Evolutionary conservation across 148 eudicot genomes (phyloP).

Genomic region (Chenopodium album): DNA sequence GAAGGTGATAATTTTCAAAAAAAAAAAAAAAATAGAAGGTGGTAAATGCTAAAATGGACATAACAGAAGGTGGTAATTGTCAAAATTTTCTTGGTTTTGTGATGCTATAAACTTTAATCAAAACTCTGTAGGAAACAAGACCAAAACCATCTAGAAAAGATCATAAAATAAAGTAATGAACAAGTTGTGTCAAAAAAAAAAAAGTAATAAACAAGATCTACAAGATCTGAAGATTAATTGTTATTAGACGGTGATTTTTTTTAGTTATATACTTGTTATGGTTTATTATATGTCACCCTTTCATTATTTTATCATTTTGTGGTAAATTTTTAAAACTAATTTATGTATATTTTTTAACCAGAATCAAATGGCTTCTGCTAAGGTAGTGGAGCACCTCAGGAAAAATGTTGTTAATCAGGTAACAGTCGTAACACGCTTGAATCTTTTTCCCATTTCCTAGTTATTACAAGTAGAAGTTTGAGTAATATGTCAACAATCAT

Average conservation of each 20-base stretch:
- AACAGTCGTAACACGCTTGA: background rate
- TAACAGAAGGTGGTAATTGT: too few relatives aligned
- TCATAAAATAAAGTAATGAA: too few relatives aligned
- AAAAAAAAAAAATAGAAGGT: too few relatives aligned
- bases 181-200: too few relatives aligned
- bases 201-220: too few relatives aligned
- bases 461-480: too few relatives aligned
- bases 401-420: background rate
- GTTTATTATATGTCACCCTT: background rate
- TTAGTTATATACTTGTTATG: too few relatives aligned
- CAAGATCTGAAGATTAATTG: background rate
- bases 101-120: too few relatives aligned
- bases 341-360: background rate
- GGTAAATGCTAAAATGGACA: too few relatives aligned
- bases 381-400: background rate
- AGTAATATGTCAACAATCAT: background rate
- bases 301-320: background rate
- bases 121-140: background rate
- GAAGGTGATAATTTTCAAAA: too few relatives aligned
- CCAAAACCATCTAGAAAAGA: background rate
- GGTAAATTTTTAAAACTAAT: too few relatives aligned
- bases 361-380: conserved; percentile 13
- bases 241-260: background rate
- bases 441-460: background rate
- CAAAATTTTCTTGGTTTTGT: background rate